Conservation (phyloP, 225 moss, liverwort and hornwort species). For the Lunularia cruciata region DNA sequence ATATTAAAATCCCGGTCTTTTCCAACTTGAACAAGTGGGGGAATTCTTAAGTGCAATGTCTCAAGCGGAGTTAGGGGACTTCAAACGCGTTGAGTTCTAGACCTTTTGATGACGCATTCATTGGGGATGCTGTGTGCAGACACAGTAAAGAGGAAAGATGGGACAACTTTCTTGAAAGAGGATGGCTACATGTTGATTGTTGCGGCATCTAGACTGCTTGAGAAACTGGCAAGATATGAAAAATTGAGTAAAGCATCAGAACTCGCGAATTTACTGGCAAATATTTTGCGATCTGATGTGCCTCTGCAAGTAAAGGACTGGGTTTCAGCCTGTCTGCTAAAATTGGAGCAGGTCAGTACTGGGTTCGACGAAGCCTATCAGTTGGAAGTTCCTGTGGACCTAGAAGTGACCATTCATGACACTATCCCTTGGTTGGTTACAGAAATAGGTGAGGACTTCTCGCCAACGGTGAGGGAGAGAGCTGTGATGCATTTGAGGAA, state of each 20-base stretch:
- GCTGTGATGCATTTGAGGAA: slow-evolving; percentile 54
- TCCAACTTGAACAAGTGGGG: too few relatives aligned
- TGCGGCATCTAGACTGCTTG: slow-evolving; percentile 57
- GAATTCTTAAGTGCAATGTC: too few relatives aligned
- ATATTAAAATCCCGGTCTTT: too few relatives aligned
- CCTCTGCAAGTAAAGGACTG: slow-evolving; percentile 58
- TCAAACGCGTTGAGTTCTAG: too few relatives aligned
- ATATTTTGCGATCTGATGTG: slow-evolving; percentile 45
- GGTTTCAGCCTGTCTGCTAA: slow-evolving; percentile 66
- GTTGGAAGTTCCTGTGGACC: slow-evolving; percentile 30
- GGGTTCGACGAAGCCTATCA: slow-evolving; percentile 16
- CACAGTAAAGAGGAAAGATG: slow-evolving; percentile 17
- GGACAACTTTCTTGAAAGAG: slow-evolving; percentile 27
- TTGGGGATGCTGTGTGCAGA: background rate
- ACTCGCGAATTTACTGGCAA: slow-evolving; percentile 40
- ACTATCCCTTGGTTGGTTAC: slow-evolving; percentile 66
- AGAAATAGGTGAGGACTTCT: slow-evolving; percentile 42
- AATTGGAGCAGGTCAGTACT: slow-evolving; percentile 49
- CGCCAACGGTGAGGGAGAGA: slow-evolving; percentile 49
- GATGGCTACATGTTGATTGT: slow-evolving; percentile 51
- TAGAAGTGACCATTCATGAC: slow-evolving; percentile 55
- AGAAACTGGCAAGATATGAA: slow-evolving; percentile 52
- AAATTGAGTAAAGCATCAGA: slow-evolving; percentile 35
- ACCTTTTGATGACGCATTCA: too few relatives aligned
- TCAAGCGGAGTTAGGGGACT: too few relatives aligned